These are phyloP conservation scores for Zanthoxylum bungeanum DNA, from an alignment of 345 rosid genomes.

Conservation along the genomic window DNA sequence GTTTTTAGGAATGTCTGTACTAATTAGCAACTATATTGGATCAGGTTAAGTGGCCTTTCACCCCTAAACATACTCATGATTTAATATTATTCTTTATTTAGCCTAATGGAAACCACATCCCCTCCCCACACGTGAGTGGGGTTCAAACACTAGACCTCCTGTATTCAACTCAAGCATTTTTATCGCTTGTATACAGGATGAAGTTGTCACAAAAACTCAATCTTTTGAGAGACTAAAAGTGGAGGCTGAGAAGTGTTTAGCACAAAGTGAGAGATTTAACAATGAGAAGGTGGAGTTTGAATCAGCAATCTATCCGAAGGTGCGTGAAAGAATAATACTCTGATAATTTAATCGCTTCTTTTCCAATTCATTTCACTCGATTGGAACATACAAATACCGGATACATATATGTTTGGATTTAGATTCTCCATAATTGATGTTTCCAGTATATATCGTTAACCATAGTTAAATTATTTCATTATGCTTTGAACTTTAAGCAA, in stretches of 20 bases:
- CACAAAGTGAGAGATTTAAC: constrained; percentile 58
- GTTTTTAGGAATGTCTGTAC: not conserved
- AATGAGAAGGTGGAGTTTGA: constrained; percentile 70
- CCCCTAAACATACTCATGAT: not conserved
- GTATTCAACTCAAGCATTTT: no score
- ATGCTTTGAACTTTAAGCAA: not conserved
- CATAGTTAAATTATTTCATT: not conserved
- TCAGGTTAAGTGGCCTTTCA: not conserved
- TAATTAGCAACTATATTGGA: not conserved
- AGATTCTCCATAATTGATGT: not conserved
- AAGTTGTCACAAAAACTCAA: constrained; percentile 62
- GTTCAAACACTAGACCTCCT: no score
- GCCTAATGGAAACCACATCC: no score
- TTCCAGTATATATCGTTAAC: not conserved
- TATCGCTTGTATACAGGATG: constrained; percentile 34
- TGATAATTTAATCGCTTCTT: not conserved
- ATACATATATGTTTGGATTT: not conserved
- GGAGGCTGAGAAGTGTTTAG: constrained; percentile 83
- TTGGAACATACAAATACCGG: not conserved
- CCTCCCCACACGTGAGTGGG: no score
- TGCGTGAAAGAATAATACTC: constrained; percentile 5
- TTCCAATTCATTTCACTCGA: not conserved
- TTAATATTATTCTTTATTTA: not conserved
- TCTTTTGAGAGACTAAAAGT: constrained; percentile 58
- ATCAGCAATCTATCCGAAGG: constrained; percentile 75